Evolutionary conservation across 139 green algal species (phyloP).

Genomic region (Pleodorina starrii): DNA sequence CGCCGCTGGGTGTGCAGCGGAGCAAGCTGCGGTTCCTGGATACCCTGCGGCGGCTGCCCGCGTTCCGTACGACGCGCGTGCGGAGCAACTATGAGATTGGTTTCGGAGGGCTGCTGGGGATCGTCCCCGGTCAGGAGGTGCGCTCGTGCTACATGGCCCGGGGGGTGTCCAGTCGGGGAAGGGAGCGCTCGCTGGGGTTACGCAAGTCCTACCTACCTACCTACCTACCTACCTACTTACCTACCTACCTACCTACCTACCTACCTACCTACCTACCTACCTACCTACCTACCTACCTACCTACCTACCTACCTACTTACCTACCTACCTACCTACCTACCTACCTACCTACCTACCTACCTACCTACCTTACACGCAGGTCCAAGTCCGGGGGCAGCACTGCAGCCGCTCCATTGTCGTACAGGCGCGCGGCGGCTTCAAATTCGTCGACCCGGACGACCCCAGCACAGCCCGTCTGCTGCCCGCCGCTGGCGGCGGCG

Average conservation of each 20-base stretch:
- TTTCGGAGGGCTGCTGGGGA: conserved; percentile 18
- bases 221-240: too few relatives aligned
- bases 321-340: too few relatives aligned
- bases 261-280: too few relatives aligned
- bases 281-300: too few relatives aligned
- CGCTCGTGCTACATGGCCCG: too few relatives aligned
- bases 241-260: too few relatives aligned
- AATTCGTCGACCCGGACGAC: conserved; percentile 20
- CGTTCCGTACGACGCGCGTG: neutral
- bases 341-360: too few relatives aligned
- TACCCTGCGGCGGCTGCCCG: neutral
- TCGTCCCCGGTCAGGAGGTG: neutral
- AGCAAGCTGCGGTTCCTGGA: conserved; percentile 47
- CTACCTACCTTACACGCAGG: too few relatives aligned
- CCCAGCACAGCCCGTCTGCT: neutral
- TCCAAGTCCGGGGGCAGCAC: conserved; percentile 7
- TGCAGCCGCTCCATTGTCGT: neutral
- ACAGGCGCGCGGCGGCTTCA: conserved; percentile 34
- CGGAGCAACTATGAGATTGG: conserved; percentile 29
- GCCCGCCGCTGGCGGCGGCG: neutral
- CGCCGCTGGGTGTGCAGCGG: neutral
- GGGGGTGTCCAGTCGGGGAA: too few relatives aligned
- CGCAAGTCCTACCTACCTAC: too few relatives aligned
- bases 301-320: too few relatives aligned
- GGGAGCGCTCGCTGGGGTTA: too few relatives aligned